phyloP scores from a whole-genome alignment of 768 basidiomycete species.

The Asterophora lycoperdoides region DNA sequence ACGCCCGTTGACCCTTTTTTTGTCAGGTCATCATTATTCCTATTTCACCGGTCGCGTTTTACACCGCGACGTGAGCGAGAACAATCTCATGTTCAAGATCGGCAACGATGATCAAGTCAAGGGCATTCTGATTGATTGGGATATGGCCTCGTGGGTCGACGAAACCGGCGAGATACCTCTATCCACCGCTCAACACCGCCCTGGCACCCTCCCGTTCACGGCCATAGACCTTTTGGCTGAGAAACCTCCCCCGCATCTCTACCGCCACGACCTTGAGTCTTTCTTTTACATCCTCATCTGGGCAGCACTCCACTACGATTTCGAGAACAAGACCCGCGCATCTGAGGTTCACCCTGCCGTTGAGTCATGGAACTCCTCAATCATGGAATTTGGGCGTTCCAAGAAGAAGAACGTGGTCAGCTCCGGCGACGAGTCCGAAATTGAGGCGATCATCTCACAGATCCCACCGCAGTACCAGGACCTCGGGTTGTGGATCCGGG shows the following conservation, averaged over 20 bases:
- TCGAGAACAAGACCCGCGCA: no score
- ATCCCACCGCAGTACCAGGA: no score
- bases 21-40: conserved; percentile 22
- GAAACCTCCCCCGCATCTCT: conserved; percentile 10
- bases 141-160: conserved; percentile 16
- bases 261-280: no score
- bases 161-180: background rate
- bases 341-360: background rate
- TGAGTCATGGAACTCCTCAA: no score
- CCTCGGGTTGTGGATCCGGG: no score
- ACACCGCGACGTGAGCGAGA: no score
- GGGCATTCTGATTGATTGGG: conserved; percentile 27
- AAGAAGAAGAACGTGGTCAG: no score
- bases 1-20: background rate
- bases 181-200: conserved; percentile 11
- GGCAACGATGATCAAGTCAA: background rate
- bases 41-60: conserved; percentile 20
- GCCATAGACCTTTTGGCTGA: conserved; percentile 20
- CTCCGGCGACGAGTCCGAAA: no score
- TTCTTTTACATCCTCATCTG: no score
- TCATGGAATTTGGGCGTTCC: no score
- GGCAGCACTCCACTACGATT: no score
- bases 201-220: conserved; percentile 28
- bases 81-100: conserved; percentile 25
- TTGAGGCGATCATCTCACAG: no score